Evolutionary conservation across 441 rosid species (phyloP).

Genomic region (Corymbia calophylla): DNA sequence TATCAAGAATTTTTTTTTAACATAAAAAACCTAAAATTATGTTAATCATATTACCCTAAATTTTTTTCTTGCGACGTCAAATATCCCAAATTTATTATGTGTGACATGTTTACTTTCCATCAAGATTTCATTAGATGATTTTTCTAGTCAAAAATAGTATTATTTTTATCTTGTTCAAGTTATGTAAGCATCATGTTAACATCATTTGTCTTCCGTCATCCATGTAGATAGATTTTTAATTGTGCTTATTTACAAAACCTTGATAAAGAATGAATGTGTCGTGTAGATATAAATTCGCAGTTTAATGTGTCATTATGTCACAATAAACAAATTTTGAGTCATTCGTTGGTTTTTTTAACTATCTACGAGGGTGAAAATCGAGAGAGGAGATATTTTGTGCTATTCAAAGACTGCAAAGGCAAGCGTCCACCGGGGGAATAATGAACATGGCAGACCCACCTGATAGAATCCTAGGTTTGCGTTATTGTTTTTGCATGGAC

Average conservation of each 20-base stretch:
- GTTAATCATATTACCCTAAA: too few species aligned
- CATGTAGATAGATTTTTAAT: neutral
- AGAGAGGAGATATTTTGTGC: neutral
- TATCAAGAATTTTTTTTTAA: too few species aligned
- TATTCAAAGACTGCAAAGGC: neutral
- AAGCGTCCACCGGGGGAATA: neutral
- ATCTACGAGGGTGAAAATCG: neutral
- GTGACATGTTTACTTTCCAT: neutral
- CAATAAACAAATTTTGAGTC: too few species aligned
- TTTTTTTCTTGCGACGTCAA: too few species aligned
- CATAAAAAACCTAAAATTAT: too few species aligned
- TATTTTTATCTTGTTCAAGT: too few species aligned
- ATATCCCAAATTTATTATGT: rapidly evolving
- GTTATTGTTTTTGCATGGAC: neutral
- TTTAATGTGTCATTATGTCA: too few species aligned
- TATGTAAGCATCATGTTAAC: neutral
- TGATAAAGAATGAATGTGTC: neutral
- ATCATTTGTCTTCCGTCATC: too few species aligned
- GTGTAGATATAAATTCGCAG: too few species aligned
- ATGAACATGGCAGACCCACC: neutral
- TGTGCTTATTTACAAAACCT: neutral
- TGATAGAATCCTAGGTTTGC: neutral
- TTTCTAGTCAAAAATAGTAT: neutral
- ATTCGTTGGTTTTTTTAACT: neutral
- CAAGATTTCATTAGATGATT: too few species aligned